These are phyloP conservation scores for Saprolegnia diclina DNA, from an alignment of 352 stramenopile species.

Conservation along the genomic window DNA sequence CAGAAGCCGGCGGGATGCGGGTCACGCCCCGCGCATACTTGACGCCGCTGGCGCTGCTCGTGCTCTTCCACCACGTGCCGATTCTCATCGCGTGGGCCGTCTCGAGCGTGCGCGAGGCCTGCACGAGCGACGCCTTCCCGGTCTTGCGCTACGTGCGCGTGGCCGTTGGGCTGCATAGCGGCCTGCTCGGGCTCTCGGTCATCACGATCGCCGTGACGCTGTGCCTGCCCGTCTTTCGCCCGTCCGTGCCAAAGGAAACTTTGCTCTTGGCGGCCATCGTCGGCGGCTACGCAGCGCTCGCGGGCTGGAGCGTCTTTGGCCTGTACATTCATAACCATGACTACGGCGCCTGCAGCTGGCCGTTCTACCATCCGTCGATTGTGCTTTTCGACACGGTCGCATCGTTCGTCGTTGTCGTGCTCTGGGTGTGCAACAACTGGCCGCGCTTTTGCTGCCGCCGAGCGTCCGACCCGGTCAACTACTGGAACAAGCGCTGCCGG, in stretches of 20 bases:
- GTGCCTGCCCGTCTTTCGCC: conserved; percentile 49
- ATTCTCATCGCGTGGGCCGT: conserved; percentile 48
- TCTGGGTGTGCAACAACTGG: conserved; percentile 38
- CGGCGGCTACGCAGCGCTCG: background rate
- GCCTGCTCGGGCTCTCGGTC: conserved; percentile 38
- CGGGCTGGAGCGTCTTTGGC: background rate
- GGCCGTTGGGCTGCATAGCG: conserved; percentile 48
- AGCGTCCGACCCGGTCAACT: conserved; percentile 42
- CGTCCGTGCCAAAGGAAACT: conserved; percentile 39
- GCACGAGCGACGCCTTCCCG: background rate
- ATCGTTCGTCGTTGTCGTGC: conserved; percentile 35
- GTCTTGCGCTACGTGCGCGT: conserved; percentile 53
- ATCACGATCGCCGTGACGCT: conserved; percentile 43
- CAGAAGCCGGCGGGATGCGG: background rate
- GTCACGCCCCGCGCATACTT: conserved; percentile 73
- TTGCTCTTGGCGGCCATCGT: background rate
- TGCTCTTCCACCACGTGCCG: conserved; percentile 58
- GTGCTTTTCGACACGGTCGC: conserved; percentile 2
- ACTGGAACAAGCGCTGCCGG: conserved; percentile 60
- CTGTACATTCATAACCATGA: background rate
- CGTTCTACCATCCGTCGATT: background rate
- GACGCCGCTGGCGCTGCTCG: conserved; percentile 46
- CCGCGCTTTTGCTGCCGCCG: conserved; percentile 64
- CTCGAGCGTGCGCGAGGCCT: background rate
- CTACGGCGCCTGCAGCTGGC: background rate